Evolutionary conservation across 768 basidiomycete species (phyloP).

Genomic region (Suillus plorans): DNA sequence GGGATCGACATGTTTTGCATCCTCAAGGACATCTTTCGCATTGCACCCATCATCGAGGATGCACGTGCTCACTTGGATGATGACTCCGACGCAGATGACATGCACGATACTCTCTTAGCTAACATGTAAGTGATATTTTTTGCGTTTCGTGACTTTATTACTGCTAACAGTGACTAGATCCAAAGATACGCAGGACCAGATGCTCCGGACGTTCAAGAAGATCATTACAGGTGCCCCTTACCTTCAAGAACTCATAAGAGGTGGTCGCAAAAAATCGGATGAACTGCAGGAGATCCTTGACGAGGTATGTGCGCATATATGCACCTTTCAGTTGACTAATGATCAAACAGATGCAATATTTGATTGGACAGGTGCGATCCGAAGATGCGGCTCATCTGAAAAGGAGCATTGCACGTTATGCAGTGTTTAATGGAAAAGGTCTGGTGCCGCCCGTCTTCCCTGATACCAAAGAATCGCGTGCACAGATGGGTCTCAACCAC

Average conservation of each 20-base stretch:
- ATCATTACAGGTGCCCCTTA: background rate
- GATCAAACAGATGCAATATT: background rate
- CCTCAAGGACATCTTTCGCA: too few relatives aligned
- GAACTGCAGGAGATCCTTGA: background rate
- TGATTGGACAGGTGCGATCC: background rate
- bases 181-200: too few relatives aligned
- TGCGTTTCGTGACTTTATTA: too few relatives aligned
- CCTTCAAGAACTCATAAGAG: background rate
- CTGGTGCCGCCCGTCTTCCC: background rate
- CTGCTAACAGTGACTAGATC: too few relatives aligned
- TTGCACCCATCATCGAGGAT: too few relatives aligned
- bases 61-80: too few relatives aligned
- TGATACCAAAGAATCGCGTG: background rate
- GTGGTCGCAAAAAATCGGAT: background rate
- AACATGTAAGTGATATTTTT: too few relatives aligned
- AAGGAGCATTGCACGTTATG: background rate
- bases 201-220: background rate
- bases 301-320: background rate
- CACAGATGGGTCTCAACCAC: conserved; percentile 3
- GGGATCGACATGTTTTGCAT: background rate
- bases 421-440: background rate
- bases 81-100: too few relatives aligned
- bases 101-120: too few relatives aligned
- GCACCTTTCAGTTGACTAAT: background rate
- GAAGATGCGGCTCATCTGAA: background rate